These are phyloP conservation scores for Tremellales sp. DNA, from an alignment of 1,284 basidiomycete species.

Conservation along the genomic window DNA sequence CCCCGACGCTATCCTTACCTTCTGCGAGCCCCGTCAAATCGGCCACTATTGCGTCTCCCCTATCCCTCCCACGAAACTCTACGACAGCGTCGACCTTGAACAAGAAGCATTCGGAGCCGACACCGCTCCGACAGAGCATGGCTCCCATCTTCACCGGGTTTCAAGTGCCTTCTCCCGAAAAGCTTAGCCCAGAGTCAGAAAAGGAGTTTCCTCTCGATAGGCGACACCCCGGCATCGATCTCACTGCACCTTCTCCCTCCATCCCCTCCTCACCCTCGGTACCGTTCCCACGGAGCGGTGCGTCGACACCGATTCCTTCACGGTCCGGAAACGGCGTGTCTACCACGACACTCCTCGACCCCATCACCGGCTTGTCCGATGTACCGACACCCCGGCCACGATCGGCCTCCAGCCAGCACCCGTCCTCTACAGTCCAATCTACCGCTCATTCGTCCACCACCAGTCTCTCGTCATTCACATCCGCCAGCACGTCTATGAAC, in stretches of 20 bases:
- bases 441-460: not conserved
- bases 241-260: too few species aligned
- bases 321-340: slow-evolving; percentile 15
- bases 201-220: too few species aligned
- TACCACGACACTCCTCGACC: slow-evolving; percentile 13
- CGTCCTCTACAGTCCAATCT: not conserved
- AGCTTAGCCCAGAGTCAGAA: too few species aligned
- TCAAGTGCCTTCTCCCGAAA: too few species aligned
- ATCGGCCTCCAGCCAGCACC: slow-evolving; percentile 6
- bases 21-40: slow-evolving; percentile 1
- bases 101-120: slow-evolving; percentile 28
- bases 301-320: slow-evolving; percentile 1
- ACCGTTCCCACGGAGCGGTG: too few species aligned
- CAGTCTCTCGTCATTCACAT: not conserved
- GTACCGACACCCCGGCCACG: not conserved
- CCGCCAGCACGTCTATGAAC: not conserved
- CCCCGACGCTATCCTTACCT: not conserved
- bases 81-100: not conserved
- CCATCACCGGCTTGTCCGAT: slow-evolving; percentile 2
- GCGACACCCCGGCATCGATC: too few species aligned
- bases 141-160: too few species aligned
- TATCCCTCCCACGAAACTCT: not conserved
- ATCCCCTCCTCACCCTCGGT: too few species aligned
- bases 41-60: slow-evolving; percentile 1
- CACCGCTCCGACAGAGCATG: slow-evolving; percentile 22